These are phyloP conservation scores for Sarcomyxa edulis DNA, from an alignment of 768 basidiomycete species.

Conservation along the genomic window DNA sequence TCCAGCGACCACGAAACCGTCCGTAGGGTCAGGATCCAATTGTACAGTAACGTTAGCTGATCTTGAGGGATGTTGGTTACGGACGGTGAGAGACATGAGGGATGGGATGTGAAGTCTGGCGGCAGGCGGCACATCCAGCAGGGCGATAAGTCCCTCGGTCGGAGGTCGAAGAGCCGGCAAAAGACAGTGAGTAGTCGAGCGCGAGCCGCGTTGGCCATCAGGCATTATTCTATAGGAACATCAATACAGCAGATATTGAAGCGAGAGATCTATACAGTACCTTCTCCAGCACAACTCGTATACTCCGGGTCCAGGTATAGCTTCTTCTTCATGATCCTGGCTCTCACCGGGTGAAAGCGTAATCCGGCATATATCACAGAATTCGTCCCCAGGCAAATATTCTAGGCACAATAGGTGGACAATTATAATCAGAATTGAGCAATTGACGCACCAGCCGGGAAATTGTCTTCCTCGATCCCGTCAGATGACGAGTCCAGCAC, in stretches of 20 bases:
- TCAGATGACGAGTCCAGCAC: conserved; percentile 52
- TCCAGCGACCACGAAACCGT: conserved; percentile 82
- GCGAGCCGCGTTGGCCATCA: conserved; percentile 36
- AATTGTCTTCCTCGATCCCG: conserved; percentile 31
- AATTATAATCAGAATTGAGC: background rate
- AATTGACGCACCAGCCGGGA: conserved; percentile 38
- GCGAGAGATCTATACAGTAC: conserved; percentile 28
- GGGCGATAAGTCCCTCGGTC: conserved; percentile 56
- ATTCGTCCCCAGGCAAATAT: conserved; percentile 60
- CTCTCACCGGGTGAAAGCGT: conserved; percentile 38
- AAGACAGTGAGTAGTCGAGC: conserved; percentile 42
- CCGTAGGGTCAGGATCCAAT: conserved; percentile 62
- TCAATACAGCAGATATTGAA: background rate
- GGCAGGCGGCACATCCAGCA: conserved; percentile 56
- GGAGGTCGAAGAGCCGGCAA: conserved; percentile 65
- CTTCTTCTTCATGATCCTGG: conserved; percentile 21
- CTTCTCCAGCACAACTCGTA: conserved; percentile 66
- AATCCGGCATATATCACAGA: conserved; percentile 52
- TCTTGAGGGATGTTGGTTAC: conserved; percentile 59
- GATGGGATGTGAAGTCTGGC: conserved; percentile 62
- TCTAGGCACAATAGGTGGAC: conserved; percentile 29
- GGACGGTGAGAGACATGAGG: conserved; percentile 49
- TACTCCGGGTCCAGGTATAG: conserved; percentile 46
- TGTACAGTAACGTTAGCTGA: conserved; percentile 69
- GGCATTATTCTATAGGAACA: conserved; percentile 35